phyloP scores from a whole-genome alignment of 495 filamentous ascomycete genomes.

The Massariosphaeria phaeospora region DNA sequence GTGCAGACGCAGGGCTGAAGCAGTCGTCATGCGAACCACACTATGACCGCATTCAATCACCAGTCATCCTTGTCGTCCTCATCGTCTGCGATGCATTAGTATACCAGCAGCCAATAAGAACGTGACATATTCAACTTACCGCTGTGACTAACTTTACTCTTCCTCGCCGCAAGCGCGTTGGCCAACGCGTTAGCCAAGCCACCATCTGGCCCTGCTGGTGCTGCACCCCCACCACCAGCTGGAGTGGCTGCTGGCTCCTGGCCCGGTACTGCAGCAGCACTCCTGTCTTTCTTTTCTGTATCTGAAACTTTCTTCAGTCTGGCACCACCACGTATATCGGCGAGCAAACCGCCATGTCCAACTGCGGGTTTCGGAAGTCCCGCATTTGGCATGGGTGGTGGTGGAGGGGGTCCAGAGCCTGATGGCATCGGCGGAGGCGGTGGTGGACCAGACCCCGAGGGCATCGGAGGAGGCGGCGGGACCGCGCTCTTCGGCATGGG shows the following conservation, averaged over 20 bases:
- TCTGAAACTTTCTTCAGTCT: conserved; percentile 77
- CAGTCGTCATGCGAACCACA: too few species aligned
- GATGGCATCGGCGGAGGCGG: conserved; percentile 42
- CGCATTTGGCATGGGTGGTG: conserved; percentile 25
- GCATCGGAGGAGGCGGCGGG: conserved; percentile 33
- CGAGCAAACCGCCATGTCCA: conserved; percentile 64
- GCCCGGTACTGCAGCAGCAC: conserved; percentile 62
- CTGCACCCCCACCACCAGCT: conserved; percentile 43
- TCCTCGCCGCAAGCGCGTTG: conserved; percentile 74
- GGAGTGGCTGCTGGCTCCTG: conserved; percentile 32
- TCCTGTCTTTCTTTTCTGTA: conserved; percentile 72
- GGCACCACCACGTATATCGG: conserved; percentile 68
- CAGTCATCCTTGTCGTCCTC: conserved; percentile 37
- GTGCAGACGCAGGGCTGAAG: too few species aligned
- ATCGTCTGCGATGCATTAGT: conserved; percentile 29
- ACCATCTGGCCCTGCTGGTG: conserved; percentile 50
- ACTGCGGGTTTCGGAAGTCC: conserved; percentile 47
- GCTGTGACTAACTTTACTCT: conserved; percentile 82
- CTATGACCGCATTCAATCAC: conserved; percentile 21
- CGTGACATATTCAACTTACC: conserved; percentile 57
- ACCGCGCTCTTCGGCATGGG: conserved; percentile 35
- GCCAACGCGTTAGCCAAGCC: conserved; percentile 77
- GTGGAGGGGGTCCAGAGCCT: conserved; percentile 34
- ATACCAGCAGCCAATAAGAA: not conserved
- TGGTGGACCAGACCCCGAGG: conserved; percentile 33